These are phyloP conservation scores for Xerophyta viscosa DNA, from an alignment of 106 monocot genomes.

Conservation along the genomic window DNA sequence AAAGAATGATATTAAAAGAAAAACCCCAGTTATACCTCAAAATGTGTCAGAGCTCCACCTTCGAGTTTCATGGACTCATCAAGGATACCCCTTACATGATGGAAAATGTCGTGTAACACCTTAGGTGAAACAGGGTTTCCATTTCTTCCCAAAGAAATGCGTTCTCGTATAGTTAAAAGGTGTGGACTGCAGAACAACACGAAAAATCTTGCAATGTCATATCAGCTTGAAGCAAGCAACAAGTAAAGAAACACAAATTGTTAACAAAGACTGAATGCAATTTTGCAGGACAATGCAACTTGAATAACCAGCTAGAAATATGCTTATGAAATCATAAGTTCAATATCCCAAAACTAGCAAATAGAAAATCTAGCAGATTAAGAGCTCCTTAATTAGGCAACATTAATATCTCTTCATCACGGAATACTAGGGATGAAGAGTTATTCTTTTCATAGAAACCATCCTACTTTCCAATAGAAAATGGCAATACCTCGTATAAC, in stretches of 20 bases:
- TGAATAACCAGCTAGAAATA: too few species aligned
- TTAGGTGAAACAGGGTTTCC: conserved; percentile 64
- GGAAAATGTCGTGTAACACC: conserved; percentile 34
- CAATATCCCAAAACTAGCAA: too few species aligned
- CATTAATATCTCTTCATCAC: too few species aligned
- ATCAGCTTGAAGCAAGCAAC: not conserved
- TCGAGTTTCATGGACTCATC: conserved; percentile 67
- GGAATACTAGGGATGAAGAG: not conserved
- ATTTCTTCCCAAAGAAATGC: conserved; percentile 69
- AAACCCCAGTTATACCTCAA: conserved; percentile 55
- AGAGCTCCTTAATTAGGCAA: too few species aligned
- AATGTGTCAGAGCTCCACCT: conserved; percentile 74
- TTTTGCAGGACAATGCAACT: too few species aligned
- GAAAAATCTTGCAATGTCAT: not conserved
- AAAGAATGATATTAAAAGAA: not conserved
- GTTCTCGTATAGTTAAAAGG: conserved; percentile 78
- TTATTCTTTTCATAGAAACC: not conserved
- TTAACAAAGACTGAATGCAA: not conserved
- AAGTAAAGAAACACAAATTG: not conserved
- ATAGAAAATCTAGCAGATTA: too few species aligned
- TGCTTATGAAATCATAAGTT: too few species aligned
- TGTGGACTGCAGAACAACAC: conserved; percentile 60
- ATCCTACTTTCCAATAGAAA: not conserved
- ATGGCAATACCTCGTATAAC: conserved; percentile 73
- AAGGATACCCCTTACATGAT: conserved; percentile 42